Evolutionary conservation across 2,329 filamentous ascomycete genomes (phyloP).

Genomic region (Paraconiothyrium sp.): DNA sequence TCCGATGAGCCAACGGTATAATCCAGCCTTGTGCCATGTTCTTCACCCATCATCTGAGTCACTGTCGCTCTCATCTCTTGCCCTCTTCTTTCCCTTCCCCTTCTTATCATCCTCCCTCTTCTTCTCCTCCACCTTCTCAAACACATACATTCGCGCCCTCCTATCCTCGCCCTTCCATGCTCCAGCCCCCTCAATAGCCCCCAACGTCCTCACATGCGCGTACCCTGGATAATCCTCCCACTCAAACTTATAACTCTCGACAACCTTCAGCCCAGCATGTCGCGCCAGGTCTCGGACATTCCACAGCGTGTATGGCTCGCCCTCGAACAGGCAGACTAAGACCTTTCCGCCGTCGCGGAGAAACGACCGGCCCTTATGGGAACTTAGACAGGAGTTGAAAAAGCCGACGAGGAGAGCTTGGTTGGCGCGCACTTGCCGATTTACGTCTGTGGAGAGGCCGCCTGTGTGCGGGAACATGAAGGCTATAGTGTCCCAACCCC

Average conservation of each 20-base stretch:
- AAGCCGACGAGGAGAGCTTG: conserved; percentile 44
- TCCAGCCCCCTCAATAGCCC: conserved; percentile 60
- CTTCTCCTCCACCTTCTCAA: conserved; percentile 49
- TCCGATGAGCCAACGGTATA: neutral
- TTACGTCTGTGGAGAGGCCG: conserved; percentile 90
- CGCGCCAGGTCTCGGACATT: conserved; percentile 88
- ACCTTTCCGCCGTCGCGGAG: conserved; percentile 66
- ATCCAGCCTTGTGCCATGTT: neutral
- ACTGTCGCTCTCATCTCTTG: conserved; percentile 30
- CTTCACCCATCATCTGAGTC: conserved; percentile 23
- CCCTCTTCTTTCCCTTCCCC: conserved; percentile 27
- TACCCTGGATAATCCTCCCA: conserved; percentile 76
- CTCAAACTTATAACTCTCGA: conserved; percentile 75
- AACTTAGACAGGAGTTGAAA: conserved; percentile 39
- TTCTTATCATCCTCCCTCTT: conserved; percentile 22
- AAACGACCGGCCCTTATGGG: conserved; percentile 45
- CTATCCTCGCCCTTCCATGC: conserved; percentile 61
- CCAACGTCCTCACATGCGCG: conserved; percentile 75
- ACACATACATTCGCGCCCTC: conserved; percentile 57
- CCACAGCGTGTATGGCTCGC: conserved; percentile 94
- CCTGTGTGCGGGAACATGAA: conserved; percentile 99
- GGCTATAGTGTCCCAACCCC: conserved; percentile 76
- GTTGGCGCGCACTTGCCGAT: conserved; percentile 92
- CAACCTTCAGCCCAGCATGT: conserved; percentile 76
- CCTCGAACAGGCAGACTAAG: conserved; percentile 89